Evolutionary conservation across 179 eudicot species (phyloP), one percentile per base, ranked within the genome.

Genomic region (Sideroxylon spinosum): DNA sequence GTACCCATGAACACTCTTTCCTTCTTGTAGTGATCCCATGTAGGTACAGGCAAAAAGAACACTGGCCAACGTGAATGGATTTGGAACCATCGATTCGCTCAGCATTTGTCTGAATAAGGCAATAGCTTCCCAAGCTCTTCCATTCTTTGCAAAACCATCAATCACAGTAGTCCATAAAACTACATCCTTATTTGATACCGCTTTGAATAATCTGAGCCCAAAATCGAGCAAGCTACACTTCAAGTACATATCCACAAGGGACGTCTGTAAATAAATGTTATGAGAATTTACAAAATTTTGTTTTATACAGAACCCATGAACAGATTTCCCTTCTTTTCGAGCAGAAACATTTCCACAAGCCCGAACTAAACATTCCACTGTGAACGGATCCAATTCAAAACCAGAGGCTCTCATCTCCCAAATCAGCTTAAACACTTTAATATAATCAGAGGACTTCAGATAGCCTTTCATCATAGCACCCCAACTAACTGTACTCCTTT

Each of bases 151-250:
- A 63, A 75, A 81, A 4, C 84, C 87, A 17, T 82, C 74, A 50
- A 84, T 73, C 76, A 81, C 19, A 14, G 84, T 78, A 73, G 74
- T 84, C 87, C 87, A 84, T 7, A 81, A 78, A 72, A 84, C 80
- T 13, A 81, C 84, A 55, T 84, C 87, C 48, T 75, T 81, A 29
- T 66, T 67, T 52, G 82, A 64, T 59, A 81, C 79, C 60, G 37
- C 19, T 46, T 76, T 69, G 57, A 84, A 84, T 29, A 77, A 37
- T 44, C 23, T 55, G 7, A 66, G 62, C 12, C 53, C 74, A 23
- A 32, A 26, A 37, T 77, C 55, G 9, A n/a, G 59, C 16, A 77
- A 57, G 29, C 74, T 74, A 53, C 73, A 77, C 28, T 77, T 77
- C 65, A 67, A 32, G 49, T 77, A 77, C 74, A 68, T 55, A 53